Base-by-base conservation (phyloP, 2,329 filamentous ascomycete genomes). In the Fusarium globosum region DNA sequence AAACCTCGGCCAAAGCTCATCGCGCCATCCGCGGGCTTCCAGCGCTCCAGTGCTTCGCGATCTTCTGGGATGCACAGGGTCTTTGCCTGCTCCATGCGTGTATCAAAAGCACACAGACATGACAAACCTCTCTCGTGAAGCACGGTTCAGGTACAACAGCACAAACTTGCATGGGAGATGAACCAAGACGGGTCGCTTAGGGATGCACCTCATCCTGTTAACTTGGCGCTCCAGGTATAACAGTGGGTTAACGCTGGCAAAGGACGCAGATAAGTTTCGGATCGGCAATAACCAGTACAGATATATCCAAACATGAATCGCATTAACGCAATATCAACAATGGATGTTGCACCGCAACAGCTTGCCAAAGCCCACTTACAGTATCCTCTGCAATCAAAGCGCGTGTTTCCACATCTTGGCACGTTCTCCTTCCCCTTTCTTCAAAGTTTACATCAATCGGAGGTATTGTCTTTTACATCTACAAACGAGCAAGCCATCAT, bases 1-100 rank as follows among this genome's bases (percentile, higher is more conserved):
- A 64, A 68, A 59, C 72, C 63, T 76, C 65, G 71, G 71, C 71
- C 71, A 53, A 74, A 72, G 61, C 64, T 62, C 57, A 73, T 76
- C 65, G 74, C 74, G 68, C 74, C 74, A 76, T 76, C 46, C 48
- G 35, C 42, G 56, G 46, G 70, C 61, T 68, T 72, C 39, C 41
- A 68, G 45, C 35, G 14, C 36, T 71, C 60, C 58, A 61, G 57
- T 45, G 63, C 74, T 68, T 62, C 63, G 46, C 58, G 73, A 68
- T 65, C 58, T 43, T 39, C 58, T 61, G 53, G 63, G 48, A 63
- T 67, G 46, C 53, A 63, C 59, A 42, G 68, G 71, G 46, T 68
- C 71, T 65, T 56, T 61, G 46, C 28, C 68, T 72, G 68, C 55
- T 72, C 71, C 71, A 72, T 69, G 56, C 63, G 59, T 43, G 26